A percentile compares a stretch with the other conserved stretches of the same genome.
Evolutionary conservation across 305 asterid genomes (phyloP).

Genomic region (Solanum aculeatissimum): DNA sequence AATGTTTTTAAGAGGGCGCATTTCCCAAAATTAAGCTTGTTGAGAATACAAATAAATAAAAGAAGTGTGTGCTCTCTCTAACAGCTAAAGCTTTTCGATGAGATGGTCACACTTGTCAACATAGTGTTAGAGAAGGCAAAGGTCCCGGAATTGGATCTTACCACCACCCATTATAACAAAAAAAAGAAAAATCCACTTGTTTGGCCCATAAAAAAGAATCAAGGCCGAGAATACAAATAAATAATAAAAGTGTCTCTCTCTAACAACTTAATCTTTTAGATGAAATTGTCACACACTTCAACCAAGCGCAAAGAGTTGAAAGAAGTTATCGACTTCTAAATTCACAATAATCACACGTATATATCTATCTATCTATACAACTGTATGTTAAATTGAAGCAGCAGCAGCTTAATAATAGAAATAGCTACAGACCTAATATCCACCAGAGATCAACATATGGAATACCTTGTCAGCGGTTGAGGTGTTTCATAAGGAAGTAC

Average conservation of each 20-base stretch:
- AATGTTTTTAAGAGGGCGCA: background rate
- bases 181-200: no score
- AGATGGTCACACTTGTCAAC: background rate
- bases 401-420: background rate
- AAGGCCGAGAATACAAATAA: background rate
- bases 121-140: no score
- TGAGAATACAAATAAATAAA: background rate
- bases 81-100: background rate
- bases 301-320: background rate
- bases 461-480: constrained; percentile 42
- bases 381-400: background rate
- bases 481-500: constrained; percentile 15
- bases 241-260: background rate
- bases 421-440: background rate
- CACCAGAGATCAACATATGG: background rate
- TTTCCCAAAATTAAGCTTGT: background rate
- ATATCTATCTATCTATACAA: background rate
- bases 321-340: background rate
- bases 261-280: background rate
- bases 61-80: background rate
- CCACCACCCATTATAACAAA: no score
- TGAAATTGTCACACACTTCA: background rate
- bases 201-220: no score
- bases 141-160: no score
- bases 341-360: background rate